Base-by-base conservation (phyloP, 352 stramenopile genomes). In the Aphanomyces astaci region DNA sequence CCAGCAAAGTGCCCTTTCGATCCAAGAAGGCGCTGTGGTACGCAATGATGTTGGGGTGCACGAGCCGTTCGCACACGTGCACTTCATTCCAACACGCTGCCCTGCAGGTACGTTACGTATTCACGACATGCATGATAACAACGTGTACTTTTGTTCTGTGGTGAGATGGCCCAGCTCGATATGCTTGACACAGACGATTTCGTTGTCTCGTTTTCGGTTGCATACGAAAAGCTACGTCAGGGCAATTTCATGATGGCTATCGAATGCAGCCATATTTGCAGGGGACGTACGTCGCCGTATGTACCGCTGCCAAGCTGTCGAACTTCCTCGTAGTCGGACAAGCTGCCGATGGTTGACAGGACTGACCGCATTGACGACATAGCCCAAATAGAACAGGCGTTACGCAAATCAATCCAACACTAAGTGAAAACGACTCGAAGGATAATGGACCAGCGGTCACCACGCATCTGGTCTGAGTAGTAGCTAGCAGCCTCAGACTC, bases 101-200 rank as follows among this genome's bases (percentile, higher is more conserved):
- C 19, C 56, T 65, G 19, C 25, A 15, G 17, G 22, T 13, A 13
- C 48, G 10, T 19, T 5, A 25, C 49, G 19, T 49, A 17, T 0
- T 2, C 36, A 46, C 22, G 15, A 13, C 19, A 36, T 22, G 2
- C 51, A 36, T 11, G 19, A 2, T 24, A 4, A 19, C 51, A 25
- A 27, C 39, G 24, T 31, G 17, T 33, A 65, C 56, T n/a, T 46
- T 36, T 65, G 56, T 2, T 19, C n/a, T 1, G n/a, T 9, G 11
- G 33, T 31, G 15, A 65, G 36, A 27, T 51, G 1, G 32, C 10
- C 10, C 2, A 65, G 15, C 3, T 49, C 36, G n/a, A 65, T 33
- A 19, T 51, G 56, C 56, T 65, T 65, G n/a, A 65, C 56, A 25
- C 56, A 65, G 10, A 65, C 56, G 7, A 65, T 51, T 17, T 65